These are phyloP conservation scores for Metschnikowia vanudenii DNA, from an alignment of 805 yeast genomes.

Conservation along the genomic window DNA sequence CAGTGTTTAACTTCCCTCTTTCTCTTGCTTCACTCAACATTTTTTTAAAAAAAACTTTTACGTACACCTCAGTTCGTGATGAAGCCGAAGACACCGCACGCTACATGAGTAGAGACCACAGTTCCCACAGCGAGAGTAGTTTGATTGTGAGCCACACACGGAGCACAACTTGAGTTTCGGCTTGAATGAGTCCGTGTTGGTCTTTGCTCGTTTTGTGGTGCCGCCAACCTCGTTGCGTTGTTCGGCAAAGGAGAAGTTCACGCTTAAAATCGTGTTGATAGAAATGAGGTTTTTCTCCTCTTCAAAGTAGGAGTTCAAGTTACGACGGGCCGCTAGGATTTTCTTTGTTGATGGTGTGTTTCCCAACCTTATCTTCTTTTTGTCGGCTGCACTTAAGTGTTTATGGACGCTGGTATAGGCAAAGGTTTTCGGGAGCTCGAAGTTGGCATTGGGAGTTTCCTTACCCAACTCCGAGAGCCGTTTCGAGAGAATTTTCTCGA, in stretches of 20 bases:
- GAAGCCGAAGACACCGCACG: conserved; percentile 39
- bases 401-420: conserved; percentile 34
- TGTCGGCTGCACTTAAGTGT: conserved; percentile 20
- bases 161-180: conserved; percentile 41
- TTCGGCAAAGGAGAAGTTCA: conserved; percentile 42
- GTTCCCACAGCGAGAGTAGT: conserved; percentile 37
- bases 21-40: too few species aligned
- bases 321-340: conserved; percentile 42
- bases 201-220: conserved; percentile 18
- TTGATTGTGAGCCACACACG: conserved; percentile 38
- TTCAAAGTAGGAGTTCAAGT: conserved; percentile 44
- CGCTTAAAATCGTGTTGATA: conserved; percentile 40
- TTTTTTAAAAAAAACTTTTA: conserved; percentile 6
- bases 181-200: conserved; percentile 17
- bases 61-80: conserved; percentile 42
- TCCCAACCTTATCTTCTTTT: conserved; percentile 34
- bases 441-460: conserved; percentile 30
- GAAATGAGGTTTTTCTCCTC: conserved; percentile 45
- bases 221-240: conserved; percentile 25
- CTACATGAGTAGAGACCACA: conserved; percentile 44
- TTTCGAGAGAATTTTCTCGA: conserved; percentile 38
- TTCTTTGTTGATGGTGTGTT: conserved; percentile 45
- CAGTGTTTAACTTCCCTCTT: too few species aligned
- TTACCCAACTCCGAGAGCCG: conserved; percentile 36
- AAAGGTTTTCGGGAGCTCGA: conserved; percentile 44